Evolutionary conservation across 495 filamentous ascomycete genomes (phyloP).

Genomic region (Chaetomium fimeti): DNA sequence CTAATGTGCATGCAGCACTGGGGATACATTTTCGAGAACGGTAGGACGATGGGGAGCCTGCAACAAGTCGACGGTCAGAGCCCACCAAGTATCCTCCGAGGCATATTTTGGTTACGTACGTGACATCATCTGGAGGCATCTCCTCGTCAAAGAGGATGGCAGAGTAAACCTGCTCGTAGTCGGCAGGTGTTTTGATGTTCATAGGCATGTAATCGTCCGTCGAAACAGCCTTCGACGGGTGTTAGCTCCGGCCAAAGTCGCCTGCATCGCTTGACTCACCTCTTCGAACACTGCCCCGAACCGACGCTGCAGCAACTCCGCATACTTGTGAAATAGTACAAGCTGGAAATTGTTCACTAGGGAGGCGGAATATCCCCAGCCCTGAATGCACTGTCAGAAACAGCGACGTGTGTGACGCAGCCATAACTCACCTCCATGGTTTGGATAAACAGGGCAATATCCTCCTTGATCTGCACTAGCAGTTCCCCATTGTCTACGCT

Average conservation of each 20-base stretch:
- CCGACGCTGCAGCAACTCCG: constrained; percentile 81
- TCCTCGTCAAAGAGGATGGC: constrained; percentile 92
- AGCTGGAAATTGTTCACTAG: constrained; percentile 79
- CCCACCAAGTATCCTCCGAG: no score
- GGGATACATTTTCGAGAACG: constrained; percentile 99
- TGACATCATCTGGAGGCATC: constrained; percentile 68
- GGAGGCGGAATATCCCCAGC: constrained; percentile 84
- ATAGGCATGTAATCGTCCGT: constrained; percentile 99
- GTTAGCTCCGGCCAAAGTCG: constrained; percentile 65
- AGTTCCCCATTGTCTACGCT: constrained; percentile 80
- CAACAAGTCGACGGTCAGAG: constrained; percentile 13
- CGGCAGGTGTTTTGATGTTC: constrained; percentile 83
- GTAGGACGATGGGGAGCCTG: constrained; percentile 86
- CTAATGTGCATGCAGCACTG: constrained; percentile 96
- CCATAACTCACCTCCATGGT: constrained; percentile 75
- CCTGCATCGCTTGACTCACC: constrained; percentile 50
- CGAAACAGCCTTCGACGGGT: constrained; percentile 79
- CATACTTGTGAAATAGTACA: constrained; percentile 87
- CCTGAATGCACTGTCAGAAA: constrained; percentile 47
- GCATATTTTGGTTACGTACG: constrained; percentile 50
- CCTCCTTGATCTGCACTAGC: constrained; percentile 84
- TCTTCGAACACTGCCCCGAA: constrained; percentile 95
- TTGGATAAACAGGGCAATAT: constrained; percentile 91
- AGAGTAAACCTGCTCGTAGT: constrained; percentile 91
- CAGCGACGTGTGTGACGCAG: neutral